Base-by-base conservation (phyloP, 768 basidiomycete species). In the Naematelia aurantialba region DNA sequence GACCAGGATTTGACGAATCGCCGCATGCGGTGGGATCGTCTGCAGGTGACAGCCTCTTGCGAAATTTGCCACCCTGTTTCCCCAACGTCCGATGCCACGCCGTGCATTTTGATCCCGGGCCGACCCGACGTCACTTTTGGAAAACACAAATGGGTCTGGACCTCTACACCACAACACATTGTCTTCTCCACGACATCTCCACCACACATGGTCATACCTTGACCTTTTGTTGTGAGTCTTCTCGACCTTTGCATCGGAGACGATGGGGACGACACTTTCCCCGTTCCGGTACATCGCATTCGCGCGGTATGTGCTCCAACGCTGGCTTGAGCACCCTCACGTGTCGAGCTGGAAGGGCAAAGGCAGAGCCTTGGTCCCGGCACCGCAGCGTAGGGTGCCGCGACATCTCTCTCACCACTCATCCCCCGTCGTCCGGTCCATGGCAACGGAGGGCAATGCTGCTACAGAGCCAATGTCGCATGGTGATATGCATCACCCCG, bases 221-320 rank as follows among this genome's bases (percentile, higher is more conserved):
- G 34, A 39, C 34, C 8, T 17, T 17, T 39, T 39, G 34, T 39
- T 39, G 17, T 39, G n/a, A 39, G 8, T 17, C 34, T 39, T 39
- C 34, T 39, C 34, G 8, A 39, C 17, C 8, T 8, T 39, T 39
- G 8, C 34, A 8, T 39, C 34, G 34, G 8, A 39, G 17, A 52
- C 29, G 52, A 52, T 52, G 60, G 25, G 58, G 59, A 39, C 42
- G 12, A 70, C 69, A n/a, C 62, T 74, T 11, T 69, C 72, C 8
- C 76, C 76, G 10, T 75, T 69, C 56, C 58, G 74, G 56, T 71
- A 75, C 50, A 52, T 71, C 44, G 72, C 72, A 50, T 21, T 77
- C 25, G 72, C 68, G 8, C 60, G 66, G 27, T 77, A 77, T 52
- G 56, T 72, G 4, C 34, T 73, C 17, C 67, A 70, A 47, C 49